Conservation (phyloP, 2,329 filamentous ascomycete species). For the Zarea fungicola region DNA sequence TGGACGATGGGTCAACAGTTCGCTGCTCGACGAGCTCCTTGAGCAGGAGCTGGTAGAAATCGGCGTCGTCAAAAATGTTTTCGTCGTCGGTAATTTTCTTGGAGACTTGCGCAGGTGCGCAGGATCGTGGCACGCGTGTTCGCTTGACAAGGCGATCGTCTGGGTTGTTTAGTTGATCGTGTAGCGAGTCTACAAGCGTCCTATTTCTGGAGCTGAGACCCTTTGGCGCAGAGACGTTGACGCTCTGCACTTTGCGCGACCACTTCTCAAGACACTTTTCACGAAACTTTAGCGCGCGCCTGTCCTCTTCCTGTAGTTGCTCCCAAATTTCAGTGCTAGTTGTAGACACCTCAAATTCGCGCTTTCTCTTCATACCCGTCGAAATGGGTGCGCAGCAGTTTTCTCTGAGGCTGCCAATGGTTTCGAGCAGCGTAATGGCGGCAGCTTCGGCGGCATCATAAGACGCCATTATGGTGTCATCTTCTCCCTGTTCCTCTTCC, state of each 20-base stretch:
- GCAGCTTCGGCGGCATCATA: slow-evolving; percentile 79
- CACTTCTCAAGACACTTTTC: slow-evolving; percentile 80
- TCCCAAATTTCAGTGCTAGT: slow-evolving; percentile 66
- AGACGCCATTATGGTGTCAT: slow-evolving; percentile 40
- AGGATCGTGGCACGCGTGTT: slow-evolving; percentile 68
- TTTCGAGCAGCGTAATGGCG: slow-evolving; percentile 78
- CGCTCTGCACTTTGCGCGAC: slow-evolving; percentile 63
- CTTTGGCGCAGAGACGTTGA: slow-evolving; percentile 32
- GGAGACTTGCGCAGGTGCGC: slow-evolving; percentile 64
- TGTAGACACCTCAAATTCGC: slow-evolving; percentile 47
- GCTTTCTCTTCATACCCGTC: slow-evolving; percentile 58
- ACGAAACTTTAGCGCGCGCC: slow-evolving; percentile 53
- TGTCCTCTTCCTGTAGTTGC: slow-evolving; percentile 62
- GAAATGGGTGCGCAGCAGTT: slow-evolving; percentile 49
- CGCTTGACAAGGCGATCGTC: slow-evolving; percentile 62
- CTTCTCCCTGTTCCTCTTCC: slow-evolving; percentile 27
- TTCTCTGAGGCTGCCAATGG: slow-evolving; percentile 64
- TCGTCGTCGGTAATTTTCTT: slow-evolving; percentile 52
- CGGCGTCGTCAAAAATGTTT: slow-evolving; percentile 82
- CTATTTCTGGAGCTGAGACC: slow-evolving; percentile 27
- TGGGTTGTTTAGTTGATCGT: slow-evolving; percentile 60
- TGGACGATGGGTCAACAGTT: slow-evolving; percentile 59
- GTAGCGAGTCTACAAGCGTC: slow-evolving; percentile 59
- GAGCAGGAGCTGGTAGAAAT: slow-evolving; percentile 89
- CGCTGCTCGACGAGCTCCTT: slow-evolving; percentile 92